These are phyloP conservation scores for Bruguiera gymnorhiza DNA, from an alignment of 345 rosid species.

Conservation along the genomic window DNA sequence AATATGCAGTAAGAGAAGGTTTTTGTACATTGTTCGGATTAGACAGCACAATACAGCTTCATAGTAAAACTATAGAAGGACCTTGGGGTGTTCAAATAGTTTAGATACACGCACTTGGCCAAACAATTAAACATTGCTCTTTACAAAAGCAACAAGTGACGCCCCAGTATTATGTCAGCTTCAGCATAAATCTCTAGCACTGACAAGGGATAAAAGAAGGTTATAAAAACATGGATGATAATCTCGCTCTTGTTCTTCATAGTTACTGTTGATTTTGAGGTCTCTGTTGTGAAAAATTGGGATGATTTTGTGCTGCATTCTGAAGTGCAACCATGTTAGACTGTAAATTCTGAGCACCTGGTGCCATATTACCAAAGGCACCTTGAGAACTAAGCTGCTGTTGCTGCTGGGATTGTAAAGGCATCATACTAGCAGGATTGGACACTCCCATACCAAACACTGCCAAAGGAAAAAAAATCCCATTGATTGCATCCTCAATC, in stretches of 20 bases:
- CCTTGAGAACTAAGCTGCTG: constrained; percentile 58
- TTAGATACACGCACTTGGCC: background rate
- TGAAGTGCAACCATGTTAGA: constrained; percentile 65
- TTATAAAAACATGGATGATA: background rate
- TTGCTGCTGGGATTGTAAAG: constrained; percentile 52
- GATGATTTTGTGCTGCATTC: constrained; percentile 56
- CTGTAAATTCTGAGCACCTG: constrained; percentile 66
- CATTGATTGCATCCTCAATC: background rate
- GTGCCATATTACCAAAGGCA: constrained; percentile 57
- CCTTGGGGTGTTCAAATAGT: too few relatives aligned
- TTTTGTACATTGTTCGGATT: too few relatives aligned
- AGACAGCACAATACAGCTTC: background rate
- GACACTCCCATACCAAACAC: constrained; percentile 78
- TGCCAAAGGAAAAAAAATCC: constrained; percentile 32
- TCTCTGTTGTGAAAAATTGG: constrained; percentile 60
- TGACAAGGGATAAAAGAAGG: background rate
- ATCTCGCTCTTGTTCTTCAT: background rate
- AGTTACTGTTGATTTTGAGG: constrained; percentile 72
- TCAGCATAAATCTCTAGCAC: background rate
- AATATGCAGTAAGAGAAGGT: too few relatives aligned
- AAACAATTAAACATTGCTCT: too few relatives aligned
- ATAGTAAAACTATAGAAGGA: background rate
- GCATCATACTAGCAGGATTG: constrained; percentile 64
- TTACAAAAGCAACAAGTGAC: too few relatives aligned
- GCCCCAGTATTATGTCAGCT: too few relatives aligned